Conservation (phyloP, 208 protist genomes). For the Trypanosoma cruzi region DNA sequence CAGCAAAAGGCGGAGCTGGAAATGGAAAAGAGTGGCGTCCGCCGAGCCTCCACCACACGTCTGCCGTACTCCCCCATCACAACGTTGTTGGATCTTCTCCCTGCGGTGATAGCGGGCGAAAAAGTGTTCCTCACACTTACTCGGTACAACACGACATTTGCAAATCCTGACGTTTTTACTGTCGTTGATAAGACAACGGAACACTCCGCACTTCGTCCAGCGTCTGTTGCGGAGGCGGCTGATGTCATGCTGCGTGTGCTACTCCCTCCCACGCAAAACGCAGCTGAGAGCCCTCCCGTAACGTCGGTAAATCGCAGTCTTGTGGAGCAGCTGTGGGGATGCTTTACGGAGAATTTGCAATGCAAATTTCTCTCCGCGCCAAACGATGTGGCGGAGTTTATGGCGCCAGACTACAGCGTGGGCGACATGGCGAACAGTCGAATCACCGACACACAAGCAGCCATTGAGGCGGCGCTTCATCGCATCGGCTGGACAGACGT, state of each 20-base stretch:
- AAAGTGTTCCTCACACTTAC: constrained; percentile 28
- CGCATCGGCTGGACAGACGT: constrained; percentile 15
- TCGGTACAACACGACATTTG: constrained; percentile 30
- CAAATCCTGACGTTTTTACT: constrained; percentile 31
- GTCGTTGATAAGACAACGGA: constrained; percentile 5
- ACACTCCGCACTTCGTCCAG: background rate
- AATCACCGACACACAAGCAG: constrained; percentile 11
- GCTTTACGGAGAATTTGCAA: constrained; percentile 28
- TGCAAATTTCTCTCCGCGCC: constrained; percentile 10
- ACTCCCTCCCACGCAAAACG: background rate
- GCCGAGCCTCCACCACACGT: constrained; percentile 3
- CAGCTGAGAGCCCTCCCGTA: background rate
- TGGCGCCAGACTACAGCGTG: constrained; percentile 19
- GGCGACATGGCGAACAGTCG: background rate
- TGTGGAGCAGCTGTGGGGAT: constrained; percentile 28
- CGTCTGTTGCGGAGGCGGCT: constrained; percentile 20
- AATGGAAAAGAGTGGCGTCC: constrained; percentile 7
- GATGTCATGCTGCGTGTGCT: constrained; percentile 18
- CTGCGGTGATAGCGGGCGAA: background rate
- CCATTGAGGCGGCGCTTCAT: constrained; percentile 17
- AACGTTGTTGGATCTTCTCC: constrained; percentile 18
- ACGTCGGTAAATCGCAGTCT: constrained; percentile 17
- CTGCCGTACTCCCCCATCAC: constrained; percentile 38
- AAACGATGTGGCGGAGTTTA: background rate
- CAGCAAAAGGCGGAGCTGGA: constrained; percentile 10